Base-by-base conservation (phyloP, 1,284 basidiomycete genomes). In the Pholiota adiposa region DNA sequence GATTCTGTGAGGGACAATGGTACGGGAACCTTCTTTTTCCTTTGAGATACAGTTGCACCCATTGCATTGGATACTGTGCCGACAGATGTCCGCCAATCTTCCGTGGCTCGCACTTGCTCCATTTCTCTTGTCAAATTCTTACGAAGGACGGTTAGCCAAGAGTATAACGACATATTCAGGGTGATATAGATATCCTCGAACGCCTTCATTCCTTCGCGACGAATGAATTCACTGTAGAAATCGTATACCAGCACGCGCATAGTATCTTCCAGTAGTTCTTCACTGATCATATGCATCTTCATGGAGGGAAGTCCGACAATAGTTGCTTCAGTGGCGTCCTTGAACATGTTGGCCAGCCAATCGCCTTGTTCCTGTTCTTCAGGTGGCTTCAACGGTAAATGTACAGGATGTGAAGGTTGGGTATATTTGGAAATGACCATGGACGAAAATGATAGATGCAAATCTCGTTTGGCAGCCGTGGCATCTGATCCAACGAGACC, bases 241-340 rank as follows among this genome's bases (percentile, higher is more conserved):
- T 89, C 84, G 66, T 93, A 93, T 4, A 78, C 69, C 19, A 93
- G 78, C 11, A 73, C 71, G 48, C 76, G 76, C 34, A 66, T 67
- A 11, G 67, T 60, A 14, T 82, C 79, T 51, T 78, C 73, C 16
- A 72, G 56, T 3, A 66, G 70, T 67, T 92, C 88, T 60, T 90
- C 83, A 64, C 88, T 90, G 51, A 77, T 73, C 90, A 93, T 93
- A 54, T 82, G 79, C 78, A 93, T 90, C 57, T 80, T 82, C 89
- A 93, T 92, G 1, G 89, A 84, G 6, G 91, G 91, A 31, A 93
- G 72, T 8, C 89, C 89, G 54, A 92, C 88, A 56, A 93, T 91
- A 31, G 79, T 90, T 0, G 89, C 86, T 65, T 91, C 86, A 3
- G 77, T 69, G 0, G 87, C 83, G 41, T 82, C 80, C 65, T 83